These are phyloP conservation scores for Pseudogymnoascus sp. DNA, from an alignment of 2,329 filamentous ascomycete genomes.

Conservation along the genomic window DNA sequence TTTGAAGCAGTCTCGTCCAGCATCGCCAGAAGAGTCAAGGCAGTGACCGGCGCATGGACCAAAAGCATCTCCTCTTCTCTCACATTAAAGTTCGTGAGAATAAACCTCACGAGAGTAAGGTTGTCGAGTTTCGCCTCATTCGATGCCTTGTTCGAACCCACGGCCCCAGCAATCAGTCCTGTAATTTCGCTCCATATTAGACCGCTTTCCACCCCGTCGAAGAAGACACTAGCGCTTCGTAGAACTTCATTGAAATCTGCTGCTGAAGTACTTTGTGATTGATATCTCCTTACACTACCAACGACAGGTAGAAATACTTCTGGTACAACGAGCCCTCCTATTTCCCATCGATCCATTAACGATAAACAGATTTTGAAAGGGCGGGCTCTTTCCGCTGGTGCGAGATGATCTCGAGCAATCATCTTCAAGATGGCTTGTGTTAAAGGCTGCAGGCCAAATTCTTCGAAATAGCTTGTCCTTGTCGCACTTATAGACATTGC, in stretches of 20 bases:
- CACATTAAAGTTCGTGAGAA: constrained; percentile 82
- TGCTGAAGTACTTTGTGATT: constrained; percentile 53
- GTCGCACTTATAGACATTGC: constrained; percentile 32
- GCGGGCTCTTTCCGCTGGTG: constrained; percentile 61
- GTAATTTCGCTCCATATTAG: constrained; percentile 83
- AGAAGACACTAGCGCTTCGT: constrained; percentile 89
- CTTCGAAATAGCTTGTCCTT: constrained; percentile 73
- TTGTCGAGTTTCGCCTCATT: constrained; percentile 44
- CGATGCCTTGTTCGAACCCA: constrained; percentile 38
- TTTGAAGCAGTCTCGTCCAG: constrained; percentile 43
- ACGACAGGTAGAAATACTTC: constrained; percentile 83
- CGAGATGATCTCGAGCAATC: constrained; percentile 48
- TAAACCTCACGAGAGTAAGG: constrained; percentile 69
- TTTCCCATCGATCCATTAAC: constrained; percentile 97
- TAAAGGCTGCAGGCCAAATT: constrained; percentile 66
- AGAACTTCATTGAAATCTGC: constrained; percentile 76
- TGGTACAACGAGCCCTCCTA: constrained; percentile 80
- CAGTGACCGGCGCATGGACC: constrained; percentile 69
- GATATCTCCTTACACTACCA: constrained; percentile 68
- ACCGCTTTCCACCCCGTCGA: constrained; percentile 91
- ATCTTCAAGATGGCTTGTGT: constrained; percentile 67
- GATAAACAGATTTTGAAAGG: constrained; percentile 90
- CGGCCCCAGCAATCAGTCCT: constrained; percentile 53
- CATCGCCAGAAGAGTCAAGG: constrained; percentile 53
- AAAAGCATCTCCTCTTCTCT: constrained; percentile 93